Base-by-base conservation (phyloP, 1,284 basidiomycete species). In the Moniliella sp. region DNA sequence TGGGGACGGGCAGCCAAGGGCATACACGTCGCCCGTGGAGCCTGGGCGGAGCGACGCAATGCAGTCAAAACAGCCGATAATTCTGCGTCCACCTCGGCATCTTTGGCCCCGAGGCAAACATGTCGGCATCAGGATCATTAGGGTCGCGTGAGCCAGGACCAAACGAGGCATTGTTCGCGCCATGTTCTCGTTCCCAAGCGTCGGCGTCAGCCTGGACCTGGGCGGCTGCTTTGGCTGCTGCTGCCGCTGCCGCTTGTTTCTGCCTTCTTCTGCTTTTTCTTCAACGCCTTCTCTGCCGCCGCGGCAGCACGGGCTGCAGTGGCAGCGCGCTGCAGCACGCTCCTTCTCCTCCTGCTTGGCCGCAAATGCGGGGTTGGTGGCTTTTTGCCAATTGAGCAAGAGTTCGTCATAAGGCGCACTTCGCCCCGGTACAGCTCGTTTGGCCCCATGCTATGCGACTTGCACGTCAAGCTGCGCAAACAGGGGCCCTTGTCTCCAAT, bases 391-490 rank as follows among this genome's bases (percentile, higher is more conserved):
- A 36, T 93, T 86, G 30, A 59, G 52, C 19, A 57, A 37, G 7
- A 97, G 70, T 34, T 76, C 75, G 52, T 94, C 86, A 61, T 84
- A 97, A 1, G 66, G 63, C 30, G 76, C 72, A 0, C 79, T 79
- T 5, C 91, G 78, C 17, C 83, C 83, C 44, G 73, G 69, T 0
- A 97, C 84, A 4, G 79, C 71, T 13, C 91, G 77, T 61, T 97
- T 97, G 15, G 83, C 80, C 83, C 83, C 78, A 97, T 91, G 1
- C 81, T 78, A 59, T 97, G 88, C 3, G 88, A 84, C 63, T 97
- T 97, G 69, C 88, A 97, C 0, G 88, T 94, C 21, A 97, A 70
- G 9, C 82, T 84, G 25, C 88, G 79, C n/a, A 83, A 82, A 61
- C 88, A 97, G 0, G 81, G 83, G 28, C 72, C 72, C 60, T 93